Conservation (phyloP, 441 rosid species). For the Syzygium syzygioides region DNA sequence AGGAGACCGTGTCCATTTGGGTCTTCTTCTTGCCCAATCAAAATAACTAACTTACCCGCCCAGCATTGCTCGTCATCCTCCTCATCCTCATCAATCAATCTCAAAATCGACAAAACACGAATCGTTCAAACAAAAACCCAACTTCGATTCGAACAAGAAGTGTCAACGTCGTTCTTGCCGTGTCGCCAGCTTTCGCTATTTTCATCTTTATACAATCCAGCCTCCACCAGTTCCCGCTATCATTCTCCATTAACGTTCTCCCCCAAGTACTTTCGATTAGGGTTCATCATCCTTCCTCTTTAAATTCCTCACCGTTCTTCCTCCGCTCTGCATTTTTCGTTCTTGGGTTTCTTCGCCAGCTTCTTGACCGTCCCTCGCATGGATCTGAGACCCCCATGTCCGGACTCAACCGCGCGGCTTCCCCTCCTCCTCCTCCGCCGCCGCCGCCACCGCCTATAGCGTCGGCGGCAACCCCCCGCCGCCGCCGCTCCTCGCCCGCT, state of each 20-base stretch:
- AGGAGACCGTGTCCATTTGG: neutral
- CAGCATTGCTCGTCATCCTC: no score
- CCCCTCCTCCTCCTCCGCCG: neutral
- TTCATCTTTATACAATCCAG: neutral
- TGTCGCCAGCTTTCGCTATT: neutral
- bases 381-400: neutral
- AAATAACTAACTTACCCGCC: neutral
- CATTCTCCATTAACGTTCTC: neutral
- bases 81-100: neutral
- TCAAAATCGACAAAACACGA: neutral
- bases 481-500: neutral
- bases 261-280: neutral
- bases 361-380: neutral
- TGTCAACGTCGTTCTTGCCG: neutral
- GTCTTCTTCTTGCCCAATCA: neutral
- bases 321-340: neutral
- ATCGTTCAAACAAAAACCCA: neutral
- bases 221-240: neutral
- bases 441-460: constrained; percentile 16
- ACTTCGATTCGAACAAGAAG: neutral
- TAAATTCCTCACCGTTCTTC: neutral
- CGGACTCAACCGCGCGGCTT: neutral
- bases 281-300: neutral
- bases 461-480: constrained; percentile 11
- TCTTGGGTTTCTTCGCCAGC: no score